Conservation (phyloP, 129 eudicot genomes). For the Centrapalus pauciflorus region DNA sequence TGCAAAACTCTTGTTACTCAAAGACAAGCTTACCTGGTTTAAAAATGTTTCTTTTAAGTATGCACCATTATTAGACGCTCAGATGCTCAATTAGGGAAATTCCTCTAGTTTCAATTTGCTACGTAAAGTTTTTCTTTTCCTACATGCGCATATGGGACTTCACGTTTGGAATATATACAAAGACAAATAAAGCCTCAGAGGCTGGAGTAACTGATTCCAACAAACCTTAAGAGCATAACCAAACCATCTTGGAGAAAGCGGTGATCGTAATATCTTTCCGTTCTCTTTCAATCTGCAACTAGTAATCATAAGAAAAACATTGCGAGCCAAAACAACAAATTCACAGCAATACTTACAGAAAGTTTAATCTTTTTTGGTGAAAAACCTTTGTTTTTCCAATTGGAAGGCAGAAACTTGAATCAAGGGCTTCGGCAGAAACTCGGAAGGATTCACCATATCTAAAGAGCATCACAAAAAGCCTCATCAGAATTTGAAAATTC, state of each 20-base stretch:
- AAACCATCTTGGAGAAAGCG: conserved; percentile 86
- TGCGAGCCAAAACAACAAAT: conserved; percentile 1
- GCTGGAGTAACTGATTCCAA: conserved; percentile 5
- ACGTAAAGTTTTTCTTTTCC: background rate
- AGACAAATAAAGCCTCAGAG: background rate
- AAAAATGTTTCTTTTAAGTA: too few species aligned
- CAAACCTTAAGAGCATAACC: conserved; percentile 79
- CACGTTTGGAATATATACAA: background rate
- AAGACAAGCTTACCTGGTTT: background rate
- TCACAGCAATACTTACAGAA: background rate
- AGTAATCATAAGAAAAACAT: background rate
- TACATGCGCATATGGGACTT: conserved; percentile 8
- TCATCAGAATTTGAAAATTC: background rate
- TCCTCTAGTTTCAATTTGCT: background rate
- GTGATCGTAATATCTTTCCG: conserved; percentile 69
- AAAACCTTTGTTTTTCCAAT: conserved; percentile 71
- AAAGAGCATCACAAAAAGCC: background rate
- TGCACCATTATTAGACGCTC: too few species aligned
- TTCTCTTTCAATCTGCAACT: conserved; percentile 59
- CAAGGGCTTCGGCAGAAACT: conserved; percentile 52
- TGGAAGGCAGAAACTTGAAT: conserved; percentile 58
- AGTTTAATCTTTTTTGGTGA: background rate
- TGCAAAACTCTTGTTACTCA: background rate
- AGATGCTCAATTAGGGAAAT: background rate
- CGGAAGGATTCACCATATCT: conserved; percentile 77